A percentile compares a stretch with the other conserved stretches of the same genome.
Evolutionary conservation across 768 basidiomycete genomes (phyloP).

Genomic region (Chlorophyllum brunneum): DNA sequence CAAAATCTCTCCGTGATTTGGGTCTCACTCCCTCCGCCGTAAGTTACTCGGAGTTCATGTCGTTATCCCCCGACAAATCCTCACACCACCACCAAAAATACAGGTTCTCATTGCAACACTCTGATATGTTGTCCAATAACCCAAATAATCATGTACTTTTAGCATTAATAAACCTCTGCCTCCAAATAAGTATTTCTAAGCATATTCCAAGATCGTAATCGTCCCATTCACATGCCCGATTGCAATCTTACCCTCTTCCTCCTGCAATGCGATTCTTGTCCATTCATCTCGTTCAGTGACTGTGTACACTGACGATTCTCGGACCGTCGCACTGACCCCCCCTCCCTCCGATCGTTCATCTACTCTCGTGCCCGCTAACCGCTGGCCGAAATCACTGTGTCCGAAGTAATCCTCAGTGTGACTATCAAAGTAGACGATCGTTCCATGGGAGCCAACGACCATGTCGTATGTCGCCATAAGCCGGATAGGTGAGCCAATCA

Average conservation of each 20-base stretch:
- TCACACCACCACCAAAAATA: not conserved
- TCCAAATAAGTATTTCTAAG: slow-evolving; percentile 18
- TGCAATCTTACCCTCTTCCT: slow-evolving; percentile 44
- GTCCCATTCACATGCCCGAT: slow-evolving; percentile 40
- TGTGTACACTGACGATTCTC: slow-evolving; percentile 20
- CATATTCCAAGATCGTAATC: slow-evolving; percentile 51
- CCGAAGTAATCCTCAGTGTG: slow-evolving; percentile 49
- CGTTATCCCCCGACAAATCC: not conserved
- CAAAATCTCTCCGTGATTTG: slow-evolving; percentile 75
- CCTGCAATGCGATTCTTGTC: slow-evolving; percentile 43
- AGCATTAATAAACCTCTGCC: slow-evolving; percentile 6
- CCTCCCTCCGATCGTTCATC: slow-evolving; percentile 17
- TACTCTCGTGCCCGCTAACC: slow-evolving; percentile 43
- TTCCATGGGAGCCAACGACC: slow-evolving; percentile 54
- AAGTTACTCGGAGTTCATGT: slow-evolving; percentile 20
- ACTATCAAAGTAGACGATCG: slow-evolving; percentile 63
- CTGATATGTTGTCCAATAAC: not conserved
- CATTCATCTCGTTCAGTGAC: slow-evolving; percentile 44
- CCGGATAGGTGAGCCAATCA: slow-evolving; percentile 52
- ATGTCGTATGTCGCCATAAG: slow-evolving; percentile 53
- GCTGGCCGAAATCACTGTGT: slow-evolving; percentile 49
- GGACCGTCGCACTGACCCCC: slow-evolving; percentile 5
- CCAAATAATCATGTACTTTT: slow-evolving; percentile 13
- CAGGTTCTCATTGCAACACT: slow-evolving; percentile 56
- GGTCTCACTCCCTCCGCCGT: slow-evolving; percentile 92